Percentiles rank a stretch among this genome's conserved stretches.
Evolutionary conservation across 495 filamentous ascomycete species (phyloP).

Genomic region (Hyphodiscus hymeniophilus): DNA sequence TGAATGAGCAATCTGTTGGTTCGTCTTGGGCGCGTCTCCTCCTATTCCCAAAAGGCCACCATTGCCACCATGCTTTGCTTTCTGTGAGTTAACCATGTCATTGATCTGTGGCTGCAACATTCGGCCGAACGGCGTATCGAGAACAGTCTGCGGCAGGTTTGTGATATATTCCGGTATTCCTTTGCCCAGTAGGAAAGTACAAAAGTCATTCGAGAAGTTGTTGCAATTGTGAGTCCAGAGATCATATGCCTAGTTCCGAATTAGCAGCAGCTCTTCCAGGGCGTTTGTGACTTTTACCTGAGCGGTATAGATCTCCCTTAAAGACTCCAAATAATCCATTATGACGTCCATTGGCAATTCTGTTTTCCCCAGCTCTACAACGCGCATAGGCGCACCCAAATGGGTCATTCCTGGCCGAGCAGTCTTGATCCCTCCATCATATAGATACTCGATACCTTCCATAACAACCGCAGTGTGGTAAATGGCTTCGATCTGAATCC

Average conservation of each 20-base stretch:
- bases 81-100: conserved; percentile 60
- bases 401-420: conserved; percentile 73
- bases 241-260: conserved; percentile 61
- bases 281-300: conserved; percentile 42
- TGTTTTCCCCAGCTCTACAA: conserved; percentile 63
- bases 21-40: conserved; percentile 22
- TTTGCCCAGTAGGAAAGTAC: conserved; percentile 83
- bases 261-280: neutral
- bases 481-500: conserved; percentile 44
- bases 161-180: conserved; percentile 83
- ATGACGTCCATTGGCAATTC: conserved; percentile 77
- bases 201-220: conserved; percentile 92
- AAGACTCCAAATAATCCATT: conserved; percentile 77
- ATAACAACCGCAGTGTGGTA: conserved; percentile 57
- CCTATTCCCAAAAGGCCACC: conserved; percentile 42
- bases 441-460: conserved; percentile 49
- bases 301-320: conserved; percentile 73
- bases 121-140: conserved; percentile 84
- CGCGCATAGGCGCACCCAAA: conserved; percentile 76
- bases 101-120: conserved; percentile 83
- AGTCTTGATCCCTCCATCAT: conserved; percentile 67
- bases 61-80: conserved; percentile 31
- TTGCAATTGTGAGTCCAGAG: conserved; percentile 88
- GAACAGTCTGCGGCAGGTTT: conserved; percentile 77
- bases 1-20: conserved; percentile 21